These are phyloP conservation scores for Exophiala bonariae DNA, from an alignment of 2,329 filamentous ascomycete genomes.

Conservation along the genomic window DNA sequence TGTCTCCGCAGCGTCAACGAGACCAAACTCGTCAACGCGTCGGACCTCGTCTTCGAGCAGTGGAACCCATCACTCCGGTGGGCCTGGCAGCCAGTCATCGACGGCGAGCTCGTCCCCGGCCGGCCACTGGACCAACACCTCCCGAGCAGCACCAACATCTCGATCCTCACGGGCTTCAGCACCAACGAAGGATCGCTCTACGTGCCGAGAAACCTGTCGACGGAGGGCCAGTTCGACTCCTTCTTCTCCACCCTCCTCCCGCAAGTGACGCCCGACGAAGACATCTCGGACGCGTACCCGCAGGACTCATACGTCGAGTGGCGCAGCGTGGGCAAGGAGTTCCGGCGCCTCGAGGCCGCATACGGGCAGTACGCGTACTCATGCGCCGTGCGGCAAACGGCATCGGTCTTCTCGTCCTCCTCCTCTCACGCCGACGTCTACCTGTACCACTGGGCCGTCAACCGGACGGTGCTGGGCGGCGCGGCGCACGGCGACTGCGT, in stretches of 20 bases:
- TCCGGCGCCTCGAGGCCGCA: constrained; percentile 51
- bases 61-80: constrained; percentile 49
- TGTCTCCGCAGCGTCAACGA: constrained; percentile 43
- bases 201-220: constrained; percentile 61
- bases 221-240: constrained; percentile 57
- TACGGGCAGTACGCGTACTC: constrained; percentile 53
- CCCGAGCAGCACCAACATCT: constrained; percentile 56
- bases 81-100: constrained; percentile 60
- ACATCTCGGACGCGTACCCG: constrained; percentile 62
- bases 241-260: constrained; percentile 67
- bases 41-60: constrained; percentile 44
- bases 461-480: constrained; percentile 44
- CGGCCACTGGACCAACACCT: constrained; percentile 55
- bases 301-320: constrained; percentile 40
- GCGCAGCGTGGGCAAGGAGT: constrained; percentile 46
- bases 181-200: constrained; percentile 70
- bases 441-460: constrained; percentile 56
- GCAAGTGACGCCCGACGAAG: constrained; percentile 39
- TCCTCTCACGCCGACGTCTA: constrained; percentile 42
- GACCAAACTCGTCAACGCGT: constrained; percentile 41
- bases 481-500: constrained; percentile 52
- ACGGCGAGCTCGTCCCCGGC: constrained; percentile 57
- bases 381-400: constrained; percentile 50
- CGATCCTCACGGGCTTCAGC: constrained; percentile 69
- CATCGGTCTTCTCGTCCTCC: constrained; percentile 30